phyloP scores from a whole-genome alignment of 1,284 basidiomycete species.

The Inonotus hispidus region DNA sequence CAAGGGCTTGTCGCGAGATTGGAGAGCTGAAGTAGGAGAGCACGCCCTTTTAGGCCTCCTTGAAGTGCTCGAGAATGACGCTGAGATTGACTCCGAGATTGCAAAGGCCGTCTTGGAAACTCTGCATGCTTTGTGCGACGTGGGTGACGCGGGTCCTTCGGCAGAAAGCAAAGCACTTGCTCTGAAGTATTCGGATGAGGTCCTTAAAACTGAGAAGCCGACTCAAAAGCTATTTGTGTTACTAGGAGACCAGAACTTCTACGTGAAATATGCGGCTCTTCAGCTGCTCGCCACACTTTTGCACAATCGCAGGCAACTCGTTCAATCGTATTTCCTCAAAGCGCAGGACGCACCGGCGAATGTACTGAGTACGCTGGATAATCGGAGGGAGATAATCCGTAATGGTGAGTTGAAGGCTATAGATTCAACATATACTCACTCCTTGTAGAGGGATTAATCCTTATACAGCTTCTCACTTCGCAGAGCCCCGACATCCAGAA shows the following conservation, averaged over 20 bases:
- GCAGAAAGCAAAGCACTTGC: slow-evolving; percentile 54
- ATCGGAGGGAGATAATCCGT: slow-evolving; percentile 78
- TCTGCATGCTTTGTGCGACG: slow-evolving; percentile 70
- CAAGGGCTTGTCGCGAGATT: slow-evolving; percentile 89
- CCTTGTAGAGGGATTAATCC: slow-evolving; percentile 68
- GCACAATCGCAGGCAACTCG: slow-evolving; percentile 70
- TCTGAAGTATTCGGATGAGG: slow-evolving; percentile 65
- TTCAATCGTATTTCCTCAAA: slow-evolving; percentile 88
- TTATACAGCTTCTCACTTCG: slow-evolving; percentile 77
- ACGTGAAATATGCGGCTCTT: slow-evolving; percentile 82
- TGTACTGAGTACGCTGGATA: slow-evolving; percentile 71
- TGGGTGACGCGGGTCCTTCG: slow-evolving; percentile 39
- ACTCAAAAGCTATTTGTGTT: slow-evolving; percentile 76
- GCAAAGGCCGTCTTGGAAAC: slow-evolving; percentile 90
- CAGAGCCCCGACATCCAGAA: slow-evolving; percentile 96
- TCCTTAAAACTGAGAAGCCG: slow-evolving; percentile 67
- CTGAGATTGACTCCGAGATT: slow-evolving; percentile 83
- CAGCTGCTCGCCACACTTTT: slow-evolving; percentile 81
- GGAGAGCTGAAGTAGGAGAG: slow-evolving; percentile 82
- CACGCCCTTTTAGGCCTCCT: slow-evolving; percentile 72
- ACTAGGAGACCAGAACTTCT: slow-evolving; percentile 74
- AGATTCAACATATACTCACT: slow-evolving; percentile 10
- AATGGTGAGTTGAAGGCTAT: slow-evolving; percentile 56
- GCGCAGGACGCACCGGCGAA: slow-evolving; percentile 70
- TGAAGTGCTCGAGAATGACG: slow-evolving; percentile 79